Conservation (phyloP, 306 rosid species). For the Casuarina equisetifolia region DNA sequence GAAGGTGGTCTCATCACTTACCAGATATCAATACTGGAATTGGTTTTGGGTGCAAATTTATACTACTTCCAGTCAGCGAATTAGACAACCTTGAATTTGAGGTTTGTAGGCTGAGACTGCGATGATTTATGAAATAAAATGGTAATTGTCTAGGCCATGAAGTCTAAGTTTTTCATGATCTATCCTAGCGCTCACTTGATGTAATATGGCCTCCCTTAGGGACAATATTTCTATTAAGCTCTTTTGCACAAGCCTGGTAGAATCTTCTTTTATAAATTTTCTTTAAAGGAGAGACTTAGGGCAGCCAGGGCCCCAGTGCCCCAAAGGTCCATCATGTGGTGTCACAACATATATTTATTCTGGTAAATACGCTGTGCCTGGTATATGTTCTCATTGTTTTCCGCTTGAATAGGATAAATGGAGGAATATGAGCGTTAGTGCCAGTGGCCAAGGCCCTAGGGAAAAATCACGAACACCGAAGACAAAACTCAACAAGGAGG, state of each 20-base stretch:
- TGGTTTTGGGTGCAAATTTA: neutral
- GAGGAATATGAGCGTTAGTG: constrained; percentile 44
- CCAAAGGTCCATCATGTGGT: neutral
- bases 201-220: neutral
- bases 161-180: neutral
- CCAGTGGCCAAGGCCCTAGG: constrained; percentile 29
- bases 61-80: neutral
- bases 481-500: constrained; percentile 30
- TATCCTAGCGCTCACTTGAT: neutral
- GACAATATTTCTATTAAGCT: neutral
- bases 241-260: neutral
- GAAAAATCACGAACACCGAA: constrained; percentile 32
- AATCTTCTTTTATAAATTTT: neutral
- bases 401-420: constrained; percentile 40
- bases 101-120: neutral
- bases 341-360: neutral
- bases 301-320: no score
- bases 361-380: neutral
- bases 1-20: neutral
- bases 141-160: neutral
- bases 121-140: neutral
- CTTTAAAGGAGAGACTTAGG: neutral
- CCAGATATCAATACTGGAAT: neutral
- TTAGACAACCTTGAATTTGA: neutral
- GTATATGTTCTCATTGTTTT: constrained; percentile 6